Conservation (phyloP, 768 basidiomycete species). For the Lactarius pseudohatsudake region DNA sequence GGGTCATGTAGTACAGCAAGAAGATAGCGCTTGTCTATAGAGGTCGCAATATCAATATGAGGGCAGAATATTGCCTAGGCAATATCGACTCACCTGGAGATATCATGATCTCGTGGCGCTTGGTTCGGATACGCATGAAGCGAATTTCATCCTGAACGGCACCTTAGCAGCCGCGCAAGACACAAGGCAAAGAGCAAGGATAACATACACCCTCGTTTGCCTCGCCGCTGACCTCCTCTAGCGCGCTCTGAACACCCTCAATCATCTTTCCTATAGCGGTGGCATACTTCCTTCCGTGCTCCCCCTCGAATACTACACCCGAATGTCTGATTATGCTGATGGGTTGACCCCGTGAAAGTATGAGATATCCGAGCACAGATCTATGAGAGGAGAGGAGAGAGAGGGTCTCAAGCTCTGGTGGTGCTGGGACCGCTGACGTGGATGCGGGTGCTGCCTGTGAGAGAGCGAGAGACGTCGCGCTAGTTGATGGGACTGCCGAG, state of each 20-base stretch:
- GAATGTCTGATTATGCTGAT: conserved; percentile 81
- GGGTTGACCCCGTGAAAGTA: conserved; percentile 71
- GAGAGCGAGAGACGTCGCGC: conserved; percentile 29
- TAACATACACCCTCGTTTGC: conserved; percentile 58
- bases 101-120: conserved; percentile 90
- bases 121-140: conserved; percentile 89
- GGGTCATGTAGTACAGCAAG: conserved; percentile 85
- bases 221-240: conserved; percentile 72
- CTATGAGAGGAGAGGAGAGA: conserved; percentile 74
- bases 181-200: conserved; percentile 6
- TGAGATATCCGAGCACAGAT: conserved; percentile 84
- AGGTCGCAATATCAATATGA: background rate
- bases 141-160: conserved; percentile 71
- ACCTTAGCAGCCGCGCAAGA: conserved; percentile 1
- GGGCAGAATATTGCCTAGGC: background rate
- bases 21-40: conserved; percentile 71
- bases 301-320: conserved; percentile 84
- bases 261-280: conserved; percentile 72
- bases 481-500: conserved; percentile 17
- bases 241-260: conserved; percentile 69
- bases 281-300: conserved; percentile 76
- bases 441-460: conserved; percentile 30
- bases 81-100: conserved; percentile 68
- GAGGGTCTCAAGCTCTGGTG: conserved; percentile 84
- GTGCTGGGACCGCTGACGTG: conserved; percentile 38